phyloP scores from a whole-genome alignment of 257 asterid genomes.

The Plantago elongata region DNA sequence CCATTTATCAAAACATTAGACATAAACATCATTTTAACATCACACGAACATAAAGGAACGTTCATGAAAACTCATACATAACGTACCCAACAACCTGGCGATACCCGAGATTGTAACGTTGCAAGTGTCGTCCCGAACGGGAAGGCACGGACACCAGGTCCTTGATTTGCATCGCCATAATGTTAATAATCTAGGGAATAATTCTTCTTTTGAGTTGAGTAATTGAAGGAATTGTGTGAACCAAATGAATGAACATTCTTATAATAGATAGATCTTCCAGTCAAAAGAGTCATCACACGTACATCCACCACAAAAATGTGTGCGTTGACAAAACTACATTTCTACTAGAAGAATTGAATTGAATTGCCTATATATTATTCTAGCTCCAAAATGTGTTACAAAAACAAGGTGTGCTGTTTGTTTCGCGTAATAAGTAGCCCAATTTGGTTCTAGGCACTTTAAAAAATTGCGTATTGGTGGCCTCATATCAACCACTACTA shows the following conservation, averaged over 20 bases:
- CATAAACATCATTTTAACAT: no score
- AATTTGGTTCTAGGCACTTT: no score
- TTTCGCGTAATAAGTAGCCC: no score
- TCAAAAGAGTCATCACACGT: no score
- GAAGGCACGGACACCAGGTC: conserved; percentile 42
- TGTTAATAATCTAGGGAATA: neutral
- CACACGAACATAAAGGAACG: no score
- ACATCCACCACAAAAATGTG: conserved; percentile 1
- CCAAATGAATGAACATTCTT: neutral
- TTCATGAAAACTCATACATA: no score
- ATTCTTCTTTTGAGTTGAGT: neutral
- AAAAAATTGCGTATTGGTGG: no score
- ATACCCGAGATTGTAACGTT: conserved; percentile 60
- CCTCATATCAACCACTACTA: no score
- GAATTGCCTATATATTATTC: no score
- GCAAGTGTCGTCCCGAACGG: conserved; percentile 66
- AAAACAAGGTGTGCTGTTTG: no score
- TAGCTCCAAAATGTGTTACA: no score
- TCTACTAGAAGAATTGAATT: no score
- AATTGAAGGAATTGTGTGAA: neutral
- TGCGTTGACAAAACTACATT: neutral
- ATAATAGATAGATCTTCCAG: conserved; percentile 9
- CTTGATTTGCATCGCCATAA: conserved; percentile 48
- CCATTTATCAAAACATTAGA: conserved; percentile 8
- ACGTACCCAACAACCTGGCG: conserved; percentile 86